Conservation (phyloP, 768 basidiomycete species). For the Neoboletus brunneissimus region DNA sequence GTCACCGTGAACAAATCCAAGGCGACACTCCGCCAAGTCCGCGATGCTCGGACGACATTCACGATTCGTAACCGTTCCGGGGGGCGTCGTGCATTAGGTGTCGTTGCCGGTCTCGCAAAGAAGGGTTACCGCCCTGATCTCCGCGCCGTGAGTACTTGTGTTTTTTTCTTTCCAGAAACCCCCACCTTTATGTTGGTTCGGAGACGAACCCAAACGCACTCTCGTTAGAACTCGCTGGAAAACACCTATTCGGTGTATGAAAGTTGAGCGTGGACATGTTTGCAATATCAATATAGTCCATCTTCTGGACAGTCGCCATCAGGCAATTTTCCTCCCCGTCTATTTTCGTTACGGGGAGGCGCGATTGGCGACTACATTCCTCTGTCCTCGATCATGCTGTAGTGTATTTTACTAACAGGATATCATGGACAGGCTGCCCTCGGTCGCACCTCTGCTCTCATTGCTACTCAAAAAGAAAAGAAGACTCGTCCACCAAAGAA, state of each 20-base stretch:
- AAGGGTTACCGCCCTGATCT: constrained; percentile 78
- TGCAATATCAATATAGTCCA: constrained; percentile 60
- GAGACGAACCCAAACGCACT: constrained; percentile 49
- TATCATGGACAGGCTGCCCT: constrained; percentile 56
- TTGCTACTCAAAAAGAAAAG: constrained; percentile 68
- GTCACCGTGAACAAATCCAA: constrained; percentile 66
- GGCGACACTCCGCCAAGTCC: constrained; percentile 50
- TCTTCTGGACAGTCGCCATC: constrained; percentile 22
- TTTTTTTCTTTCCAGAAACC: background rate
- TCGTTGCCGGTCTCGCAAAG: constrained; percentile 57
- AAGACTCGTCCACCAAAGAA: constrained; percentile 68
- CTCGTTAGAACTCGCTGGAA: constrained; percentile 93
- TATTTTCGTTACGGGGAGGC: constrained; percentile 31
- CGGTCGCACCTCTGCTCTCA: constrained; percentile 71
- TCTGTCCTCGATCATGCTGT: constrained; percentile 26
- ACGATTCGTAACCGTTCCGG: constrained; percentile 68
- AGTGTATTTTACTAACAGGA: constrained; percentile 45
- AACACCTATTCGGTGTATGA: constrained; percentile 58
- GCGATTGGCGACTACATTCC: constrained; percentile 25
- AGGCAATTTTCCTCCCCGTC: constrained; percentile 28
- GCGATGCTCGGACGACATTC: constrained; percentile 45
- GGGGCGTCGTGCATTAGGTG: constrained; percentile 64
- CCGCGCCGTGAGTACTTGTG: constrained; percentile 56
- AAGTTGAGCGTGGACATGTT: constrained; percentile 92
- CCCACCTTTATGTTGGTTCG: background rate